Evolutionary conservation across 805 yeast species (phyloP).

Genomic region (Candida succiphila): DNA sequence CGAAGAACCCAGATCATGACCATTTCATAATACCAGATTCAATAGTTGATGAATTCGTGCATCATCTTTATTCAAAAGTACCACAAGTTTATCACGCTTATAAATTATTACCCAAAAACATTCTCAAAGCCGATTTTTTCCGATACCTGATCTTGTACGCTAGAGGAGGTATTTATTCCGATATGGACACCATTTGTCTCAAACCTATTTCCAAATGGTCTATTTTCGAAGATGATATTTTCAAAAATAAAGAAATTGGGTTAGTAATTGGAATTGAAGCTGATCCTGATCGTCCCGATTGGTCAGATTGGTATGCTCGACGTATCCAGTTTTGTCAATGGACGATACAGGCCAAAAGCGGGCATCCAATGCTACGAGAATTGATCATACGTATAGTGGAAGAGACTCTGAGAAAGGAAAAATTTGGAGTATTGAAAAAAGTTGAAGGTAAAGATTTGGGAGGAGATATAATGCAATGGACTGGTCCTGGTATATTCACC

Average conservation of each 20-base stretch:
- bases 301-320: conserved; percentile 90
- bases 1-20: conserved; percentile 48
- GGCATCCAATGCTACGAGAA: conserved; percentile 84
- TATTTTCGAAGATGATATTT: conserved; percentile 28
- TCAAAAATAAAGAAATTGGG: conserved; percentile 37
- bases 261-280: conserved; percentile 89
- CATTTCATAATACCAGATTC: conserved; percentile 69
- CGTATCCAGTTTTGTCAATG: conserved; percentile 94
- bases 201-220: conserved; percentile 72
- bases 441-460: conserved; percentile 56
- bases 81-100: conserved; percentile 77
- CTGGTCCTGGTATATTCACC: conserved; percentile 95
- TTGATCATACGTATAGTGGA: conserved; percentile 72
- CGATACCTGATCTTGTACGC: conserved; percentile 81
- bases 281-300: conserved; percentile 91
- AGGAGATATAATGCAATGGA: conserved; percentile 83
- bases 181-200: conserved; percentile 74
- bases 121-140: conserved; percentile 89
- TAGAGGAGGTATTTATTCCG: conserved; percentile 88
- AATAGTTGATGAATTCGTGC: conserved; percentile 40
- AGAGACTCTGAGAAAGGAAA: conserved; percentile 49
- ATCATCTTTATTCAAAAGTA: conserved; percentile 45
- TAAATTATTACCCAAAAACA: conserved; percentile 63
- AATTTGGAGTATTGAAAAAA: conserved; percentile 33
- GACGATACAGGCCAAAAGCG: conserved; percentile 85